phyloP scores from a whole-genome alignment of 2,329 filamentous ascomycete genomes.

The Paecilomyces variotii region DNA sequence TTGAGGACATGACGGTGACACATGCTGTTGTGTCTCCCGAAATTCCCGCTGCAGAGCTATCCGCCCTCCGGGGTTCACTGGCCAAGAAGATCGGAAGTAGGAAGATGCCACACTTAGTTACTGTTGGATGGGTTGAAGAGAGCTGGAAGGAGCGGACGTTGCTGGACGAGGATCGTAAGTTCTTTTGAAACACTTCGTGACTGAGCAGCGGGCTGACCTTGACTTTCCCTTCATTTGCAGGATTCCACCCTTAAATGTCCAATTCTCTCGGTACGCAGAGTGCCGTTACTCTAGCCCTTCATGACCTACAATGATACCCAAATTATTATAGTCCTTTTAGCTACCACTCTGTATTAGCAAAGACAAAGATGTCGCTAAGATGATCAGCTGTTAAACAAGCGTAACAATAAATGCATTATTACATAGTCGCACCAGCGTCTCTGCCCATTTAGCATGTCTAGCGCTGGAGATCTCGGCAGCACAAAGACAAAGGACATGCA shows the following conservation, averaged over 20 bases:
- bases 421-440: too few species aligned
- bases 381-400: neutral
- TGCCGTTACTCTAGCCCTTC: neutral
- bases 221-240: neutral
- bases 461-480: too few species aligned
- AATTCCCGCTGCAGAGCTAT: slow-evolving; percentile 37
- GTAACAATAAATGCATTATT: neutral
- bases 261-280: too few species aligned
- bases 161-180: slow-evolving; percentile 64
- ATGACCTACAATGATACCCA: neutral
- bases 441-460: too few species aligned
- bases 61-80: slow-evolving; percentile 21
- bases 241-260: neutral
- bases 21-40: slow-evolving; percentile 60
- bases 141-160: slow-evolving; percentile 73
- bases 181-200: neutral
- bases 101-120: slow-evolving; percentile 61
- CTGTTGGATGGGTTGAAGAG: slow-evolving; percentile 63
- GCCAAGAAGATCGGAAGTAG: slow-evolving; percentile 25
- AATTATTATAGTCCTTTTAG: neutral
- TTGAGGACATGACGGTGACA: slow-evolving; percentile 53
- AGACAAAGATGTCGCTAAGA: neutral
- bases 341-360: neutral
- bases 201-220: neutral
- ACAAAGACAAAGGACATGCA: too few species aligned